phyloP scores from a whole-genome alignment of 805 yeast genomes.

The Alloascoidea africana region DNA sequence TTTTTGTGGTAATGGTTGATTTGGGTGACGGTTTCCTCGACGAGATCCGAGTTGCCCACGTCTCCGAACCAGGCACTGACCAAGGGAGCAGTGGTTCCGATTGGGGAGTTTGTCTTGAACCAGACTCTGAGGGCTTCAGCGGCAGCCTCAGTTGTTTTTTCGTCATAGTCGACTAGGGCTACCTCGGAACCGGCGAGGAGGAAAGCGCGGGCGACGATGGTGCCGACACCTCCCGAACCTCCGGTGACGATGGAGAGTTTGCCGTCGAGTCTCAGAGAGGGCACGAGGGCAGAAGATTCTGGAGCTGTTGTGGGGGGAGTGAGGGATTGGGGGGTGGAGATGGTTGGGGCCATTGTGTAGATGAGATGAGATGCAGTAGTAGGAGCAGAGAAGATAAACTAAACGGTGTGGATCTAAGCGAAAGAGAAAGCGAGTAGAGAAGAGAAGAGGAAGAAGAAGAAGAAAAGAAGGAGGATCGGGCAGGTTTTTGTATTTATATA shows the following conservation, averaged over 20 bases:
- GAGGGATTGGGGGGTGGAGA: no score
- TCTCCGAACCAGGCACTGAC: conserved; percentile 53
- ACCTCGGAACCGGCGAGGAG: conserved; percentile 66
- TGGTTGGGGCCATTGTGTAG: no score
- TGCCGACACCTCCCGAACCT: conserved; percentile 67
- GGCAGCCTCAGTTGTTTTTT: conserved; percentile 41
- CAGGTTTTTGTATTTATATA: no score
- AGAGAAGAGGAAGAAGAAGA: no score
- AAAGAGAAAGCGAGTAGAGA: no score
- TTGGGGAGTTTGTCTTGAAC: conserved; percentile 21
- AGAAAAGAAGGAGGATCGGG: no score
- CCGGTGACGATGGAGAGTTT: conserved; percentile 65
- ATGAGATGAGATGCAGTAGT: no score
- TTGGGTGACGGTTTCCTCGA: conserved; percentile 35
- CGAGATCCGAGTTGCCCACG: conserved; percentile 48
- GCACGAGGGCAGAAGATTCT: conserved; percentile 34
- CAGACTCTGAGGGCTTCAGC: conserved; percentile 33
- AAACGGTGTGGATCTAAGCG: no score
- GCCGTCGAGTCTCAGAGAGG: conserved; percentile 53
- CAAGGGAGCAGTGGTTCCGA: conserved; percentile 14
- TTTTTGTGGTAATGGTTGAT: conserved; percentile 43
- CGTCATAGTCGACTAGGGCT: conserved; percentile 56
- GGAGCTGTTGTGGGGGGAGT: conserved; percentile 11
- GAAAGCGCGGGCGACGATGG: conserved; percentile 48
- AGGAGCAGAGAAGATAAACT: no score